These are phyloP conservation scores for Parachaetomium inaequale DNA, from an alignment of 495 filamentous ascomycete genomes.

Conservation along the genomic window DNA sequence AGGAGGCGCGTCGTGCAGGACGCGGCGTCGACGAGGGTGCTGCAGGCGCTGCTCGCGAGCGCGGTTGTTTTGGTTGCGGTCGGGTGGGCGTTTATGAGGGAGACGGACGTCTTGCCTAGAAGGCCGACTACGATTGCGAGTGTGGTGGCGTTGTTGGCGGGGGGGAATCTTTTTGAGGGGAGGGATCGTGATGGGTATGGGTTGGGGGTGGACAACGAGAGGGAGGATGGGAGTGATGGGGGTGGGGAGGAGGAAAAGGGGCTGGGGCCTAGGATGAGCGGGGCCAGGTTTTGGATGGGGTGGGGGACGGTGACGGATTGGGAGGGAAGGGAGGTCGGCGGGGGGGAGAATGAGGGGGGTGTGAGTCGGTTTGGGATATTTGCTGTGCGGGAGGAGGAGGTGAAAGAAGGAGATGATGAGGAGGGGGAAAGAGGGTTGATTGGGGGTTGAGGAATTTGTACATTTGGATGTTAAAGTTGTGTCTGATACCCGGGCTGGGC, in stretches of 20 bases:
- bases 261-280: not conserved
- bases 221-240: not conserved
- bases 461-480: too few relatives aligned
- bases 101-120: constrained; percentile 13
- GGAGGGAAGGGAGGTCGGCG: not conserved
- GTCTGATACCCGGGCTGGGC: not conserved
- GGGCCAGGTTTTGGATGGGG: constrained; percentile 18
- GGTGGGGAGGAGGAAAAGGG: not conserved
- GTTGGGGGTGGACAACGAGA: not conserved
- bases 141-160: constrained; percentile 8
- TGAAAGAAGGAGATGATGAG: not conserved
- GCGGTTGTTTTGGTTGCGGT: constrained; percentile 3
- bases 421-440: not conserved
- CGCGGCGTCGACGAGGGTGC: constrained; percentile 18
- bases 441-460: not conserved
- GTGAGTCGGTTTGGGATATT: not conserved
- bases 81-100: constrained; percentile 10
- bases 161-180: constrained; percentile 15
- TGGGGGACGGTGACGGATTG: constrained; percentile 13
- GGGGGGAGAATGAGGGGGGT: not conserved
- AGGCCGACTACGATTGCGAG: constrained; percentile 16
- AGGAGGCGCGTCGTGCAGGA: constrained; percentile 22
- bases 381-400: not conserved
- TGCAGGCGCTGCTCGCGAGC: constrained; percentile 18
- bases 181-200: too few relatives aligned